These are phyloP conservation scores for Tricholoma matsutake DNA, from an alignment of 768 basidiomycete species.

Conservation along the genomic window DNA sequence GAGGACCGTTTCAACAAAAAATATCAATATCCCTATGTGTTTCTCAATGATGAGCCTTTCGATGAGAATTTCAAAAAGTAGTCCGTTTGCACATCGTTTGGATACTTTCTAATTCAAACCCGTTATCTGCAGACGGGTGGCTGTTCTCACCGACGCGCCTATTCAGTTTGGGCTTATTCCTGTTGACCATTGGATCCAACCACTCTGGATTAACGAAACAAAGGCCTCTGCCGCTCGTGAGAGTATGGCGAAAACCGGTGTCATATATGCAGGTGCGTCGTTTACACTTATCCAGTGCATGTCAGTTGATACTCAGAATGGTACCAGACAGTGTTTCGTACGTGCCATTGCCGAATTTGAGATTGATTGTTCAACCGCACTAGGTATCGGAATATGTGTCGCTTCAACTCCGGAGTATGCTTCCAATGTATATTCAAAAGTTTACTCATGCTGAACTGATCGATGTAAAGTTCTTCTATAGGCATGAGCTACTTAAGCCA, in stretches of 20 bases:
- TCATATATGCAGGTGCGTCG: conserved; percentile 63
- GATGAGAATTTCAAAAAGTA: conserved; percentile 68
- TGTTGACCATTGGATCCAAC: conserved; percentile 76
- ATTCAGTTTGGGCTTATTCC: conserved; percentile 81
- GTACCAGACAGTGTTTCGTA: conserved; percentile 71
- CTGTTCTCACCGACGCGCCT: conserved; percentile 55
- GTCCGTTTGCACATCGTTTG: not conserved
- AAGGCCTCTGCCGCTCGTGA: conserved; percentile 61
- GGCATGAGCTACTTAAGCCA: conserved; percentile 73
- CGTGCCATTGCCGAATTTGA: conserved; percentile 22
- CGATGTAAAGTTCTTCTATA: conserved; percentile 71
- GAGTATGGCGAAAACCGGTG: conserved; percentile 64
- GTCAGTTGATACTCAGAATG: conserved; percentile 1
- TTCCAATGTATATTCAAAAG: not conserved
- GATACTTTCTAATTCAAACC: not conserved
- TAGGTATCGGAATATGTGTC: conserved; percentile 94
- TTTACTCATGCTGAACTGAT: conserved; percentile 1
- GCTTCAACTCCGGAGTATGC: conserved; percentile 89
- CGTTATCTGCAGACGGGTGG: conserved; percentile 40
- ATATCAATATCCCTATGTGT: conserved; percentile 81
- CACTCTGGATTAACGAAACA: conserved; percentile 74
- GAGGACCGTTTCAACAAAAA: conserved; percentile 92
- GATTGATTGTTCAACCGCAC: not conserved
- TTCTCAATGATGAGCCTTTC: conserved; percentile 82
- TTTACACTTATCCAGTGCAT: conserved; percentile 1